Evolutionary conservation across 495 filamentous ascomycete genomes (phyloP), one percentile per base, ranked within the genome.

Genomic region (Aspergillus cristatus): DNA sequence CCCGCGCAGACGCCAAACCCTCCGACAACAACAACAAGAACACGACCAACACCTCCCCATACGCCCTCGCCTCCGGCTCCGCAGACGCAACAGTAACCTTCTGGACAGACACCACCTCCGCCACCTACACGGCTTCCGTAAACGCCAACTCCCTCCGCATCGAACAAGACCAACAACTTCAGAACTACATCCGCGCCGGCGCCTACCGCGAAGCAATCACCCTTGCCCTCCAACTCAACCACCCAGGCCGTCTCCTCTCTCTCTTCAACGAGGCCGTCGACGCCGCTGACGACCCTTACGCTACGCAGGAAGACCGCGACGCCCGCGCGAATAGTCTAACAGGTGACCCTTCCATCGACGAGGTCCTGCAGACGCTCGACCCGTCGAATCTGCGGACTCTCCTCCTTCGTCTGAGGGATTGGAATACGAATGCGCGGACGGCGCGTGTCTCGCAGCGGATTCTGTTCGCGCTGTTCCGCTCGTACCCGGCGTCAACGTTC

Each of bases 341-440:
- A 1, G 93, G 90, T 15, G 55, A 86, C 32, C 70, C 68, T 18
- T 81, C 80, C 11, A 90, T 97, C 15, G 93, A 97, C 43, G 74
- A 86, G 30, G 87, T 95, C 0, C 68, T 99, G 10, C 75, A 68
- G 16, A 70, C 60, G n/a, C 72, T 99, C 1, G 80, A 76, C 10
- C 78, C 93, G 41, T 79, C 84, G 38, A 88, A 97, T 48, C 71
- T 99, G 11, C 85, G 80, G 48, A 66, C 69, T 6, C 72, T 99
- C 12, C 71, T 99, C 7, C 63, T 84, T 14, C 67, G 91, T 25
- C 53, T 96, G 32, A 68, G 93, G 18, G 90, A 97, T 61, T 97
- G 91, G 91, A 97, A 97, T 53, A 93, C 91, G 13, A 96, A 94
- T 43, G 89, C 84, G 0, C 70, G 85, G 40, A 91, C 84, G n/a